Evolutionary conservation across 495 filamentous ascomycete species (phyloP).

Genomic region (Ascobolus immersus): DNA sequence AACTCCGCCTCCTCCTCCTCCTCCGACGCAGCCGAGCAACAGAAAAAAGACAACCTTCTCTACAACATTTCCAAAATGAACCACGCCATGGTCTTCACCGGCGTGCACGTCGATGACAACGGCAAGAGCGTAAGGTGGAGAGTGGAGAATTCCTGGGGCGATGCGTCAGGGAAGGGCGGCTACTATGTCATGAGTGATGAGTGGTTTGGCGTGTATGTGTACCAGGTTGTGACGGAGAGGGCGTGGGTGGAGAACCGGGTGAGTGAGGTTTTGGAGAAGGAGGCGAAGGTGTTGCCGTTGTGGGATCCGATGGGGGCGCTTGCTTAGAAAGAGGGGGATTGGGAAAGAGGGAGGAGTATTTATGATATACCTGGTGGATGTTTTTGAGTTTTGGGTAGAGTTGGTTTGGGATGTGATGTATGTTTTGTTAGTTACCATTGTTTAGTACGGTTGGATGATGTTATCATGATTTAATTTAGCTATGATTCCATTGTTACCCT

Average conservation of each 20-base stretch:
- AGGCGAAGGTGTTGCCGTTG: slow-evolving; percentile 42
- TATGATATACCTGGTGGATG: too few relatives aligned
- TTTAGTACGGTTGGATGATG: too few relatives aligned
- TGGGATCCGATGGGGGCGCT: slow-evolving; percentile 81
- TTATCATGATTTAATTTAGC: too few relatives aligned
- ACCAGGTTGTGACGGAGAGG: slow-evolving; percentile 67
- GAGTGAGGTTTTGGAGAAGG: slow-evolving; percentile 38
- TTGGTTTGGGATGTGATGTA: too few relatives aligned
- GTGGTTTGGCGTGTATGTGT: slow-evolving; percentile 75
- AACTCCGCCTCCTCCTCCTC: slow-evolving; percentile 15
- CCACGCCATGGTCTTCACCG: slow-evolving; percentile 76
- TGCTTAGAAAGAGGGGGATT: too few relatives aligned
- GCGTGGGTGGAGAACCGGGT: slow-evolving; percentile 38
- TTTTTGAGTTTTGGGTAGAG: too few relatives aligned
- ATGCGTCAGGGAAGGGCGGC: slow-evolving; percentile 36
- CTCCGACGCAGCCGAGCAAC: slow-evolving; percentile 22
- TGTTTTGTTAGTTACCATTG: too few relatives aligned
- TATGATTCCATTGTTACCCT: too few relatives aligned
- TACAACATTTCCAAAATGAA: slow-evolving; percentile 60
- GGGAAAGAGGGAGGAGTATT: too few relatives aligned
- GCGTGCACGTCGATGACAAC: slow-evolving; percentile 44
- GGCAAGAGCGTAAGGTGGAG: slow-evolving; percentile 46
- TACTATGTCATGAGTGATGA: slow-evolving; percentile 70
- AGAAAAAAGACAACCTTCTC: slow-evolving; percentile 43
- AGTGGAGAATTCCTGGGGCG: slow-evolving; percentile 68